Conservation (phyloP, 441 rosid species). For the Eutrema salsugineum region DNA sequence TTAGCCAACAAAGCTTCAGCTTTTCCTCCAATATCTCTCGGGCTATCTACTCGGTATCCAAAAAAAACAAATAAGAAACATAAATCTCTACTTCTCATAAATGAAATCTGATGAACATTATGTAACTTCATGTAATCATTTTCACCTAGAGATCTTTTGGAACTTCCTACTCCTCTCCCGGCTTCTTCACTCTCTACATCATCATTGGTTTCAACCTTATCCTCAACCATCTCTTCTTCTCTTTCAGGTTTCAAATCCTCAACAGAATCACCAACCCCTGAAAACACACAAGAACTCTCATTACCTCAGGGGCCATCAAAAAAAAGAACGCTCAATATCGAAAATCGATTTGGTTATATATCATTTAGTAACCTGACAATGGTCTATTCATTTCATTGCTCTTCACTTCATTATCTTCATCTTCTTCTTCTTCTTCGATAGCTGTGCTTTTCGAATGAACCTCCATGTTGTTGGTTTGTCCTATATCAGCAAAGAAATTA, state of each 20-base stretch:
- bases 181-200: constrained; percentile 15
- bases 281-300: background rate
- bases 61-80: background rate
- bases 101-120: background rate
- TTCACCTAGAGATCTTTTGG: constrained; percentile 30
- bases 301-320: background rate
- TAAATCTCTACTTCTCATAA: background rate
- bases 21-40: constrained; percentile 20
- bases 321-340: background rate
- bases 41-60: constrained; percentile 27
- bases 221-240: constrained; percentile 6
- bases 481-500: constrained; percentile 39
- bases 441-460: constrained; percentile 14
- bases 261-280: constrained; percentile 15
- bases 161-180: constrained; percentile 2
- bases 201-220: constrained; percentile 9
- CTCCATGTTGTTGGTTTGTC: constrained; percentile 35
- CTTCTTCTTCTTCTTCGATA: background rate
- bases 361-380: constrained; percentile 3
- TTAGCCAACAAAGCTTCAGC: constrained; percentile 26
- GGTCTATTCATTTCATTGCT: constrained; percentile 28
- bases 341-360: no score
- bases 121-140: background rate
- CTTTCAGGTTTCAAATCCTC: constrained; percentile 10
- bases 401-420: no score